These are phyloP conservation scores for Ephemerocybe angulata DNA, from an alignment of 768 basidiomycete species.

Conservation along the genomic window DNA sequence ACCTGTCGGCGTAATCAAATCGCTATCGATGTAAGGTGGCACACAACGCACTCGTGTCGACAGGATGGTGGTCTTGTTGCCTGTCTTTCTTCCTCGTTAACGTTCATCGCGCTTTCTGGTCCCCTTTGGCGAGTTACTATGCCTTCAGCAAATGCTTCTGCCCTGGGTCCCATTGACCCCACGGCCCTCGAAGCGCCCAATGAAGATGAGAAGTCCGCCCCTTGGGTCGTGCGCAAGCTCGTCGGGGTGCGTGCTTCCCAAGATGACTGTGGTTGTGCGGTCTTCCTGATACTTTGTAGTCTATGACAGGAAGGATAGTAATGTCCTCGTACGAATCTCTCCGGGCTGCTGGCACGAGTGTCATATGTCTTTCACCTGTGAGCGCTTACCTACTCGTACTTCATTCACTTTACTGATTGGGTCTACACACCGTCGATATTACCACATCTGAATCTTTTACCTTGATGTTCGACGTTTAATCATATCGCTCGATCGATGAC, in stretches of 20 bases:
- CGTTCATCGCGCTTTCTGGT: background rate
- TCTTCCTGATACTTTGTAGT: constrained; percentile 29
- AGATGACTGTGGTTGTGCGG: background rate
- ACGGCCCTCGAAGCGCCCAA: constrained; percentile 28
- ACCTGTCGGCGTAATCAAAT: background rate
- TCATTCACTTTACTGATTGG: too few species aligned
- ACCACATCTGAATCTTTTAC: too few species aligned
- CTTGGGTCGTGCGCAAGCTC: constrained; percentile 63
- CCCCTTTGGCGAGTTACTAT: background rate
- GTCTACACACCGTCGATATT: too few species aligned
- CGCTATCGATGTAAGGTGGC: background rate
- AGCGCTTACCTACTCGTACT: too few species aligned
- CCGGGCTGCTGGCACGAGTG: constrained; percentile 53
- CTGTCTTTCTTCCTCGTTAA: background rate
- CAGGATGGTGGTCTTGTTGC: background rate
- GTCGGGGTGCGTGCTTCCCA: constrained; percentile 48
- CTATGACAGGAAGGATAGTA: constrained; percentile 59
- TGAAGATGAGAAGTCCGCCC: constrained; percentile 54
- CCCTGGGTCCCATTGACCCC: constrained; percentile 50
- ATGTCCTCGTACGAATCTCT: constrained; percentile 63
- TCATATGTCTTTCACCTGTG: constrained; percentile 61
- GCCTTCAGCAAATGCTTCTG: constrained; percentile 24
- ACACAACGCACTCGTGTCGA: too few species aligned
- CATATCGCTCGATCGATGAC: too few species aligned
- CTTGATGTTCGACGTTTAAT: too few species aligned